Evolutionary conservation across 2,329 filamentous ascomycete species (phyloP), one percentile per base, ranked within the genome.

Genomic region (Cordyceps cateniannulata): DNA sequence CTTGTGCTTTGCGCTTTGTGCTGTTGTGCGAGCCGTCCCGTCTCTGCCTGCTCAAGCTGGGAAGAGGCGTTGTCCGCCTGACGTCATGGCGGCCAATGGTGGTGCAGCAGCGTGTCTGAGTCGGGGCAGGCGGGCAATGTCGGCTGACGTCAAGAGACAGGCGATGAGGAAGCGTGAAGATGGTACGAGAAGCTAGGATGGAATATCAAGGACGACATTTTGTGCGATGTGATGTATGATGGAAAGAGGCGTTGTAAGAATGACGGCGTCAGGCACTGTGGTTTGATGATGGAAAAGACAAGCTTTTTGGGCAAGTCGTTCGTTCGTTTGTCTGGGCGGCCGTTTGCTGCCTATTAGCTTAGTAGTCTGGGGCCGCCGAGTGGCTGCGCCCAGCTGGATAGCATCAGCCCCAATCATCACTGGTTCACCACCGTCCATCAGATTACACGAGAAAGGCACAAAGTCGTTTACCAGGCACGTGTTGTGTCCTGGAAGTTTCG

Each of bases 141-240:
- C 60, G 53, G 53, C 59, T 61, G 59, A 61, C 59, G 59, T 61
- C 59, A 61, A 61, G 53, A 32, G 48, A 9, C 50, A 61, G 59
- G 40, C n/a, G 57, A 59, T 40, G 12, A 18, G 16, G 48, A 44
- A 52, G 22, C 48, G 48, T 53, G 45, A 50, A 50, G 45, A 49
- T 3, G 20, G 5, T 32, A 25, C n/a, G 35, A 44, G 45, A 50
- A 42, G 22, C 25, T 22, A 29, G 9, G 7, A 50, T 14, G 32
- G 16, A 35, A 16, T 10, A 14, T 50, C 5, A 35, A 29, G 14
- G 45, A 18, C 27, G 22, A 22, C 22, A 42, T 49, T 10, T 35
- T 40, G 52, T 55, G 53, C 27, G 27, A 56, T 20, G 35, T 42
- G 55, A 49, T 50, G 47, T 8, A 22, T 5, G 20, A 35, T 10